Evolutionary conservation across 169 alveolate genomes (phyloP).

Genomic region (Cytauxzoon felis): DNA sequence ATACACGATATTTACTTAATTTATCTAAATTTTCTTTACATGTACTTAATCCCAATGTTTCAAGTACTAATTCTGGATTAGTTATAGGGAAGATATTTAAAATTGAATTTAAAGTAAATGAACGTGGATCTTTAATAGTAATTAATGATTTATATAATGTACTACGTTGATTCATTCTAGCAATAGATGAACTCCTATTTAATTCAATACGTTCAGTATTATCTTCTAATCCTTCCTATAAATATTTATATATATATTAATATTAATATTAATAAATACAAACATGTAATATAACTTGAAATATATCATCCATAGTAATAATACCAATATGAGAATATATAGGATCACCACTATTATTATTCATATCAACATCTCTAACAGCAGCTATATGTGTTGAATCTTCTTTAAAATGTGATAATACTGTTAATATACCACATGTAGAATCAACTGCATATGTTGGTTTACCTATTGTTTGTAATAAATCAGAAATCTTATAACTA

Average conservation of each 20-base stretch:
- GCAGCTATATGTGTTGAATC: conserved; percentile 60
- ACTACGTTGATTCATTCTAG: conserved; percentile 11
- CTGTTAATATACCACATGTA: conserved; percentile 14
- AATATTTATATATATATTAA: background rate
- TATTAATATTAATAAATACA: background rate
- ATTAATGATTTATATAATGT: conserved; percentile 6
- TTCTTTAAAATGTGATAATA: conserved; percentile 28
- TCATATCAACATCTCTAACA: conserved; percentile 60
- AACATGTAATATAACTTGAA: conserved; percentile 48
- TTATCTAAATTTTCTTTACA: conserved; percentile 17
- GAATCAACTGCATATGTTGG: conserved; percentile 54
- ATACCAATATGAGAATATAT: conserved; percentile 69
- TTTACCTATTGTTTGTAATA: conserved; percentile 40
- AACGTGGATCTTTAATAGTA: conserved; percentile 12
- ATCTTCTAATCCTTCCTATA: background rate
- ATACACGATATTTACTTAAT: conserved; percentile 4
- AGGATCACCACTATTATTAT: conserved; percentile 62
- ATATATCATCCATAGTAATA: conserved; percentile 59
- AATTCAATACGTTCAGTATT: background rate
- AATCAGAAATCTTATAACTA: conserved; percentile 30
- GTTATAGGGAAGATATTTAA: conserved; percentile 26
- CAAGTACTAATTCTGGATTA: conserved; percentile 21
- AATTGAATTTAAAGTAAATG: conserved; percentile 34
- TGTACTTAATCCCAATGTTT: conserved; percentile 8
- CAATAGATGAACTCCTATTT: background rate